phyloP scores from a whole-genome alignment of 1,139 yeast genomes.

The Kodamaea derodonti region DNA sequence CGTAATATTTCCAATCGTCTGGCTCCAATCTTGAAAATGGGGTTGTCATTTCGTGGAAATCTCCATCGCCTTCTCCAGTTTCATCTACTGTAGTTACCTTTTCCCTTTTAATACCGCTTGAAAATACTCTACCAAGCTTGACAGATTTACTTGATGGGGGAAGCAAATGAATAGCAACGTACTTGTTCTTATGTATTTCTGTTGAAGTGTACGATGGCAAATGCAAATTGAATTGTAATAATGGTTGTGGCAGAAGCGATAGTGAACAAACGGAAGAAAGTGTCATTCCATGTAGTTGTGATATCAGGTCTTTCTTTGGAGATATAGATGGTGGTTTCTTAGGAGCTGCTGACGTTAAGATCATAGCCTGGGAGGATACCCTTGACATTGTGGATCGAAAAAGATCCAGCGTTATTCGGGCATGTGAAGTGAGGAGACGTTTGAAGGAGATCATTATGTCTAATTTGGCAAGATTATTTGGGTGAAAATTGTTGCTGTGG shows the following conservation, averaged over 20 bases:
- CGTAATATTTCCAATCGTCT: conserved; percentile 25
- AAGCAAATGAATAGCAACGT: conserved; percentile 72
- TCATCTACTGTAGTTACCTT: conserved; percentile 13
- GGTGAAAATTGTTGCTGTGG: no score
- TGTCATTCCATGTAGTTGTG: conserved; percentile 66
- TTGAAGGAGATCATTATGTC: no score
- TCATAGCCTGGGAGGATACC: conserved; percentile 43
- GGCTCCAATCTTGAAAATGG: conserved; percentile 41
- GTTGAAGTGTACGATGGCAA: conserved; percentile 75
- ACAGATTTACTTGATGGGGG: conserved; percentile 55
- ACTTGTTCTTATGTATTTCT: conserved; percentile 50
- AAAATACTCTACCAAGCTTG: conserved; percentile 53
- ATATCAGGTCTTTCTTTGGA: conserved; percentile 2
- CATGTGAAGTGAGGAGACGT: no score
- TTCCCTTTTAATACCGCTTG: conserved; percentile 48
- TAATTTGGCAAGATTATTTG: no score
- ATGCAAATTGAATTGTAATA: conserved; percentile 78
- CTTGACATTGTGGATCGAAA: conserved; percentile 34
- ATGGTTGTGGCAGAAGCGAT: conserved; percentile 67
- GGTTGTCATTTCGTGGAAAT: conserved; percentile 44
- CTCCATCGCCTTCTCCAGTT: conserved; percentile 31
- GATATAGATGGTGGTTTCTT: no score
- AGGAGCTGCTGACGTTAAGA: conserved; percentile 26
- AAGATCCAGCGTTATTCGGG: conserved; percentile 5
- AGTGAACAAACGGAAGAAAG: conserved; percentile 78